phyloP scores from a whole-genome alignment of 1,284 basidiomycete species.

The Fistulina hepatica region DNA sequence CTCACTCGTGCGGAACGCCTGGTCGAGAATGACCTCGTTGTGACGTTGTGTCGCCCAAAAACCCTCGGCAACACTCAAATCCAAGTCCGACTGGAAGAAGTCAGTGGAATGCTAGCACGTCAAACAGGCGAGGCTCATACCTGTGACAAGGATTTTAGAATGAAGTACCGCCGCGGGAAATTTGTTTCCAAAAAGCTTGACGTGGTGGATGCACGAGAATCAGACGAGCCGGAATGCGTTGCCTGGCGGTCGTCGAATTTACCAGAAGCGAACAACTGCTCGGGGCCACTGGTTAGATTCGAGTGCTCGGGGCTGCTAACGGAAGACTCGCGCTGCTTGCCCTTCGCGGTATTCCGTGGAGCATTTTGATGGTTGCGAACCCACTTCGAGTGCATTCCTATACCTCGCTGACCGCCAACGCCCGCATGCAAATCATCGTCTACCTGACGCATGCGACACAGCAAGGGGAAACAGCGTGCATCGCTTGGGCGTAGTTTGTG shows the following conservation, averaged over 20 bases:
- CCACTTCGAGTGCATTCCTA: conserved; percentile 77
- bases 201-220: conserved; percentile 56
- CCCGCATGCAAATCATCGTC: conserved; percentile 87
- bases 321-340: conserved; percentile 17
- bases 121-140: conserved; percentile 30
- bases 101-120: not conserved
- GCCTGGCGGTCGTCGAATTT: conserved; percentile 30
- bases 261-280: conserved; percentile 21
- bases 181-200: conserved; percentile 63
- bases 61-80: conserved; percentile 73
- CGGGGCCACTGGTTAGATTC: conserved; percentile 22
- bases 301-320: conserved; percentile 14
- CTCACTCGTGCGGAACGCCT: conserved; percentile 80
- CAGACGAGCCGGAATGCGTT: conserved; percentile 52
- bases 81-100: conserved; percentile 58
- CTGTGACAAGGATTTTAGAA: conserved; percentile 80
- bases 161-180: conserved; percentile 86
- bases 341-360: too few species aligned
- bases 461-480: conserved; percentile 63
- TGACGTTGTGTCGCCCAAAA: conserved; percentile 91
- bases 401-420: conserved; percentile 84
- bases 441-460: conserved; percentile 76
- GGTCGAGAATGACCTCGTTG: conserved; percentile 84
- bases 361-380: conserved; percentile 61
- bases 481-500: conserved; percentile 55